A percentile compares a stretch with the other conserved stretches of the same genome.
Evolutionary conservation across 768 basidiomycete species (phyloP).

Genomic region (Pulveroboletus sp.): DNA sequence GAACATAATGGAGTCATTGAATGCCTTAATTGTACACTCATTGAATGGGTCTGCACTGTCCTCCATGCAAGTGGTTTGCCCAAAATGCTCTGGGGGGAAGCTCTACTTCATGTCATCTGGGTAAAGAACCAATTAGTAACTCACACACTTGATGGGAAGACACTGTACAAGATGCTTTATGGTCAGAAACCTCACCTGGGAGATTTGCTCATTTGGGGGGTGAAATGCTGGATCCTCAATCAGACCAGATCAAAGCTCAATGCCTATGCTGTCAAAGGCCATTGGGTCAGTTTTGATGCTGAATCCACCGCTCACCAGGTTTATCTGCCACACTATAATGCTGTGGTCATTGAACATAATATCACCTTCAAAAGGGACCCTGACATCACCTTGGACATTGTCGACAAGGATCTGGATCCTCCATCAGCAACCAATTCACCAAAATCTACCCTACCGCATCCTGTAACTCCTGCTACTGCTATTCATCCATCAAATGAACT

Average conservation of each 20-base stretch:
- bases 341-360: neutral
- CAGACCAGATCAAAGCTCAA: conserved; percentile 14
- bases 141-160: no score
- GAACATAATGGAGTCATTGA: conserved; percentile 1
- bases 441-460: no score
- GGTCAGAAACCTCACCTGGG: conserved; percentile 12
- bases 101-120: no score
- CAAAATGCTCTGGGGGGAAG: conserved; percentile 3
- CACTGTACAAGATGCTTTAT: neutral
- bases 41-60: neutral
- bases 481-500: no score
- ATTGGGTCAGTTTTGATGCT: conserved; percentile 6
- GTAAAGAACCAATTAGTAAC: no score
- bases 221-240: conserved; percentile 4
- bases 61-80: neutral
- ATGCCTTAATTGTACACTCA: neutral
- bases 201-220: conserved; percentile 20
- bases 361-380: neutral
- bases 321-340: neutral
- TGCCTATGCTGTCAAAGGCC: neutral
- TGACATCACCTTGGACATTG: no score
- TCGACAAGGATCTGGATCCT: no score
- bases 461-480: no score
- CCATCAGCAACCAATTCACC: no score
- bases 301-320: neutral